phyloP scores from a whole-genome alignment of 192 early-diverging fungal species.

The Coemansia sp. region DNA sequence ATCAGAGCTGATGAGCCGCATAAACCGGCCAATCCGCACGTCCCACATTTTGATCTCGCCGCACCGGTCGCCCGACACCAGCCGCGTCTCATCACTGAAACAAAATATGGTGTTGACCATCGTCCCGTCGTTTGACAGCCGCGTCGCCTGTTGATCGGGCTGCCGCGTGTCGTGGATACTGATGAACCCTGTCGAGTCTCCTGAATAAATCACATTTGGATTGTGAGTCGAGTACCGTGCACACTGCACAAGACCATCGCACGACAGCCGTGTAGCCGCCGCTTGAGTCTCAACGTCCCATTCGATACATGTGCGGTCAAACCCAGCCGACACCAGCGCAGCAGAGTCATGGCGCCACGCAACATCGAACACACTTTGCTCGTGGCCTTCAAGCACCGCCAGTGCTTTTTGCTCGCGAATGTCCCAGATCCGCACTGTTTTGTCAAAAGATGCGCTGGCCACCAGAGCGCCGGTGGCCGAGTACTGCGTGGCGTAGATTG shows the following conservation, averaged over 20 bases:
- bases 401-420: slow-evolving; percentile 47
- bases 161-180: slow-evolving; percentile 42
- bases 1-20: slow-evolving; percentile 39
- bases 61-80: slow-evolving; percentile 50
- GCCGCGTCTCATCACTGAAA: slow-evolving; percentile 49
- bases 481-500: slow-evolving; percentile 87
- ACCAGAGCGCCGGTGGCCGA: slow-evolving; percentile 78
- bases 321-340: slow-evolving; percentile 40
- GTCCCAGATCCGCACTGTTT: slow-evolving; percentile 91
- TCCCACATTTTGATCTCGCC: slow-evolving; percentile 89
- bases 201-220: slow-evolving; percentile 57
- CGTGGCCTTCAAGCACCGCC: slow-evolving; percentile 58
- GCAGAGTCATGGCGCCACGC: slow-evolving; percentile 42
- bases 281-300: slow-evolving; percentile 42
- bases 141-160: slow-evolving; percentile 14
- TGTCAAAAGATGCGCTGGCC: slow-evolving; percentile 93
- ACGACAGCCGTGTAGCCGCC: slow-evolving; percentile 16
- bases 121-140: slow-evolving; percentile 40
- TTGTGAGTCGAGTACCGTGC: slow-evolving; percentile 57
- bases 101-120: slow-evolving; percentile 54
- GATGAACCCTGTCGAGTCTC: slow-evolving; percentile 76
- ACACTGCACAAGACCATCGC: slow-evolving; percentile 48
- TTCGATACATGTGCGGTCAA: slow-evolving; percentile 47
- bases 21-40: slow-evolving; percentile 64
- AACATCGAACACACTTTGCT: slow-evolving; percentile 50